Evolutionary conservation across 2,329 filamentous ascomycete species (phyloP).

Genomic region (Hypoxylon sp.): DNA sequence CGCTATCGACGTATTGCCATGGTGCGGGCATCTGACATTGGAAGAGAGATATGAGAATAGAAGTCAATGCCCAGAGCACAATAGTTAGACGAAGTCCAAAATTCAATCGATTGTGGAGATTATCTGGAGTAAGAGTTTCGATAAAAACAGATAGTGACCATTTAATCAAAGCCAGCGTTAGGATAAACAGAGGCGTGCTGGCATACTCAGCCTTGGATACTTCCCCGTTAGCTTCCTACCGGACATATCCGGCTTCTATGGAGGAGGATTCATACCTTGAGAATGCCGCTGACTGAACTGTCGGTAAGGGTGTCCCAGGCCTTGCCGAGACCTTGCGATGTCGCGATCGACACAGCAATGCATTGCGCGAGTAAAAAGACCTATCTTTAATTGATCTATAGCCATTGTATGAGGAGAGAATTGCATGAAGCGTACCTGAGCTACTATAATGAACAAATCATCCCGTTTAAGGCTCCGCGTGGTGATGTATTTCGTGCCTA

Average conservation of each 20-base stretch:
- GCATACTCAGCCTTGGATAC: not conserved
- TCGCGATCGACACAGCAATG: not conserved
- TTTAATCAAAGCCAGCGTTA: not conserved
- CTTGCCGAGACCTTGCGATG: constrained; percentile 4
- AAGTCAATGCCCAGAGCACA: not conserved
- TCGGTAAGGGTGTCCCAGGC: not conserved
- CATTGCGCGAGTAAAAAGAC: constrained; percentile 1
- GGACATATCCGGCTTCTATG: not conserved
- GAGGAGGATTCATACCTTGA: constrained; percentile 1
- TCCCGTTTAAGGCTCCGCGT: not conserved
- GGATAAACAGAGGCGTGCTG: not conserved
- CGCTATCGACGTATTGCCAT: not conserved
- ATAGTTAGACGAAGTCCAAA: constrained; percentile 1
- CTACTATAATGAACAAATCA: not conserved
- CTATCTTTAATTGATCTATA: not conserved
- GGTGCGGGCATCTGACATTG: not conserved
- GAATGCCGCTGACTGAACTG: constrained; percentile 1
- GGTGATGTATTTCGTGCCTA: constrained; percentile 3
- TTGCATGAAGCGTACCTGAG: not conserved
- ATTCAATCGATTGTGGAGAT: not conserved
- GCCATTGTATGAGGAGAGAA: not conserved
- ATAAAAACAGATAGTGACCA: constrained; percentile 1
- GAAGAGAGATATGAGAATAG: not conserved
- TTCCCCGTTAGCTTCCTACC: not conserved
- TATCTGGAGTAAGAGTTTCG: not conserved